Evolutionary conservation across 768 basidiomycete species (phyloP), one percentile per base, ranked within the genome.

Genomic region (Podaxis sp.): DNA sequence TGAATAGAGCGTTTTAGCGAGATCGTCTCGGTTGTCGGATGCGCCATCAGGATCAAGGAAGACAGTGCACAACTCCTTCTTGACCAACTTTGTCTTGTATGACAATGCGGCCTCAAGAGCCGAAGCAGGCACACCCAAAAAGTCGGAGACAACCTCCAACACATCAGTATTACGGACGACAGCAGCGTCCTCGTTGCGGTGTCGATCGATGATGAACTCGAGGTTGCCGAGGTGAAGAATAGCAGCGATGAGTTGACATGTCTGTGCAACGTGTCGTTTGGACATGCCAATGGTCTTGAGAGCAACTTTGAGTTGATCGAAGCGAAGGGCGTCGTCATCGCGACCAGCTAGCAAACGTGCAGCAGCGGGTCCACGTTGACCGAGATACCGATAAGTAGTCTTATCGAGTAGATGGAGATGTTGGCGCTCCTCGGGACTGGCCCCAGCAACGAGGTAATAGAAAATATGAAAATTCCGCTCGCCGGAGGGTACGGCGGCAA

Each of bases 391-490:
- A 68, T 95, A 99, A 6, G 85, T 83, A 1, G 86, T 84, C 73
- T 89, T 89, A 71, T 96, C 91, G 56, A 84, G 76, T 8, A 99
- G 83, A 65, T 91, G 90, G 57, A 99, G 84, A 71, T 96, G 94
- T 30, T 91, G 87, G 13, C 92, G 80, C 73, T 99, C 97, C 69
- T 99, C 97, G 0, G 84, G 70, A 0, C 90, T 87, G 1, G 95
- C 95, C 26, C 97, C 96, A 0, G 94, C 90, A 63, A 96, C 87
- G 69, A 99, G 86, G 74, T 97, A 97, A 73, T 99, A 98, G 76
- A 99, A 97, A 38, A 96, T 95, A 74, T 99, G 95, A 73, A 99
- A 98, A 67, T 97, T 98, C 11, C 96, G 87, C 75, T 99, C 96
- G 59, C 95, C 95, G 0, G 89, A 91, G 0, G 93, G 91, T 0